Evolutionary conservation across 192 early-diverging fungal genomes (phyloP).

Genomic region (Gonapodya sp.): DNA sequence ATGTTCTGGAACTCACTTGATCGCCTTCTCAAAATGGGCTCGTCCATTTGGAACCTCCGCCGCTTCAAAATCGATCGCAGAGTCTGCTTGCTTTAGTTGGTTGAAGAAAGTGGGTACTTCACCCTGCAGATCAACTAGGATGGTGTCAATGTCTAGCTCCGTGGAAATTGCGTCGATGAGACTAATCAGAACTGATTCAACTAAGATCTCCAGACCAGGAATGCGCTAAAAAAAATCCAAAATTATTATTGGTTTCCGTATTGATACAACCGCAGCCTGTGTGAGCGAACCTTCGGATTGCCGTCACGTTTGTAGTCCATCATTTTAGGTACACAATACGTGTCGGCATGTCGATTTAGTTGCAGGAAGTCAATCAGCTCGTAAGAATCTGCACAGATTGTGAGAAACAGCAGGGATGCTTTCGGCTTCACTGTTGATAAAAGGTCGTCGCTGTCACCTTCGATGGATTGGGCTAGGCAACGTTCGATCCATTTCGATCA

Average conservation of each 20-base stretch:
- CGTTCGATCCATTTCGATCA: too few relatives aligned
- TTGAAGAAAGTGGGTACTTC: not conserved
- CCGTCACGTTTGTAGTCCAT: not conserved
- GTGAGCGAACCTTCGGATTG: not conserved
- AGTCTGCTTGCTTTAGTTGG: not conserved
- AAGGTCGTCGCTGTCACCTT: not conserved
- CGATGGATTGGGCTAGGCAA: not conserved
- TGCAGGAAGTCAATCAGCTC: not conserved
- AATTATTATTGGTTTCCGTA: not conserved
- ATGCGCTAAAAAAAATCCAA: not conserved
- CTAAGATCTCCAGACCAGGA: not conserved
- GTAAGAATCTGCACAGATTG: not conserved
- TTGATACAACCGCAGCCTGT: not conserved
- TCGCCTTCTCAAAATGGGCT: too few relatives aligned
- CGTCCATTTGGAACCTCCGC: too few relatives aligned
- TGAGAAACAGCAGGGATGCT: not conserved
- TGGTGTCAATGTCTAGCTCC: not conserved
- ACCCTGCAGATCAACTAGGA: not conserved
- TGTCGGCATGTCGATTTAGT: too few relatives aligned
- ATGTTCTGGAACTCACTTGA: too few relatives aligned
- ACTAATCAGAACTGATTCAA: not conserved
- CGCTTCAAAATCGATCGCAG: too few relatives aligned
- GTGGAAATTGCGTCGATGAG: not conserved
- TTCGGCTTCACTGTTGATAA: not conserved
- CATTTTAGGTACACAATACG: not conserved